Evolutionary conservation across 371 early-diverging fungal genomes (phyloP), one percentile per base, ranked within the genome.

Genomic region (Sporodiniella umbellata): DNA sequence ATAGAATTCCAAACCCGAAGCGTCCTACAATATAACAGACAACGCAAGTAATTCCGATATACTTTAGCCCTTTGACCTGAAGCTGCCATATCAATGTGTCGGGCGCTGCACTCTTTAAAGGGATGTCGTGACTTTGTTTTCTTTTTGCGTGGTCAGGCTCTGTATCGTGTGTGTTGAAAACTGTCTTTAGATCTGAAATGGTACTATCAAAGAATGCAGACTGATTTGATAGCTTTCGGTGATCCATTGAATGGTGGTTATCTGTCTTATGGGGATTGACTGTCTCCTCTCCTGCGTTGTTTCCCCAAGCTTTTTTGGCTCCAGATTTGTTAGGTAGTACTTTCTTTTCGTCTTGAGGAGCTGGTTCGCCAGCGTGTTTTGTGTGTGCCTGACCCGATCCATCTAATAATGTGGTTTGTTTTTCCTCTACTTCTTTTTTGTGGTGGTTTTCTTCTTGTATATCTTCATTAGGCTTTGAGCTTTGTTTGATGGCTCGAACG

Each of bases 211-310:
- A 73, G 72, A 4, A 72, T 83, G 51, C 75, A 75, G 51, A 79
- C 83, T 15, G 89, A 85, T 39, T 80, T 81, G 48, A 71, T 78
- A 59, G 77, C 78, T 23, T 81, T 81, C 50, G 87, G 85, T 47
- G 83, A 69, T 23, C 73, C 37, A 25, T 48, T 6, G 25, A 14
- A 0, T 57, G 18, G 10, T 3, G 15, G 0, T 24, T 23, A 48
- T 47, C 25, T 4, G 42, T 28, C 2, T 37, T 45, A 11, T 46
- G 42, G 12, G 53, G 33, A 26, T 58, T 58, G 3, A 52, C 47
- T 28, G 30, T 4, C 4, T 28, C 30, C 4, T 28, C 30, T 7
- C 30, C 30, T 28, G 30, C 30, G 10, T 4, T 10, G 30, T 28
- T 28, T 7, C 30, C 10, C 58, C 58, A 58, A 1, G 53, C 40